Evolutionary conservation across 345 rosid genomes (phyloP), one percentile per base, ranked within the genome.

Genomic region (Arabis alpina): DNA sequence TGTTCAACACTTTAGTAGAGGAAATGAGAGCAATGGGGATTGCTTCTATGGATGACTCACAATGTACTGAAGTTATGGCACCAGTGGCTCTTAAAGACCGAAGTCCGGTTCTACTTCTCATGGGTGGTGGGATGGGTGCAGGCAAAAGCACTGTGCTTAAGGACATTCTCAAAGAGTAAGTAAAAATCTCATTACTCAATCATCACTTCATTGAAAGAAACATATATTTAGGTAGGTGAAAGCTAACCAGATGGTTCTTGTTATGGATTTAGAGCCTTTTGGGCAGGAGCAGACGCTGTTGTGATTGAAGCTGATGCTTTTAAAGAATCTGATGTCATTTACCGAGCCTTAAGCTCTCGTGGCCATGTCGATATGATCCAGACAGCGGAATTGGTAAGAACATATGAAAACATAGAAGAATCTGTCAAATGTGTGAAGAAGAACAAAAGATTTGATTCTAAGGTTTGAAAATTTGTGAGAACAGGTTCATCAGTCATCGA

Each of bases 71-170:
- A 47, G 88, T 93, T 54, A 87, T 93, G 98, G 92, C 83, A 69
- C 97, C 98, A 1, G 83, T 93, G 80, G 97, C 85, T 61, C 94
- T 76, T 41, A 64, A 89, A 41, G 87, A 93, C 58, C 75, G 97
- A 62, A 93, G 98, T 77, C 97, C 93, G 0, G 93, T 91, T 57
- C 91, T 91, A 49, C 91, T 93, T 15, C 81, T 93, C 71, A 86
- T 93, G 97, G 98, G 97, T 10, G 98, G 98, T 12, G 98, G 98
- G 11, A 93, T 93, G 97, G 98, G 98, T 54, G 98, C 98, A 40
- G 98, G 98, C 13, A 93, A 93, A 79, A 91, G 98, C 89, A 91
- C 97, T 23, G 98, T 93, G 40, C 88, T 89, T 58, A 87, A 91
- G 69, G 98, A 93, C 62, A 91, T 91, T 54, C 87, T 93, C 49